These are phyloP conservation scores for Rhodotorula sp. DNA, from an alignment of 1,284 basidiomycete genomes.

Conservation along the genomic window DNA sequence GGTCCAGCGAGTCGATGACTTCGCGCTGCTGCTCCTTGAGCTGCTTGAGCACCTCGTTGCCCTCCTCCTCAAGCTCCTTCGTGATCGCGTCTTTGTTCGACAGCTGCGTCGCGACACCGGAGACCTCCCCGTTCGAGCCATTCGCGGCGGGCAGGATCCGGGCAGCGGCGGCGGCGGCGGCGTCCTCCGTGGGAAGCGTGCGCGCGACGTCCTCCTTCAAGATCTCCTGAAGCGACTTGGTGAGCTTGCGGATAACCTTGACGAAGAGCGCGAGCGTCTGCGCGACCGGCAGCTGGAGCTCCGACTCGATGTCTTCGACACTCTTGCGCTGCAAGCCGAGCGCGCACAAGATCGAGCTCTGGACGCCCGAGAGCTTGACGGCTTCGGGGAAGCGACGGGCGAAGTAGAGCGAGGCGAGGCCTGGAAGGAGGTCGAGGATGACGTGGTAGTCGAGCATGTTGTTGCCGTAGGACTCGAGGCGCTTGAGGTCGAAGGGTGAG, in stretches of 20 bases:
- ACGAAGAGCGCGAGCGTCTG: constrained; percentile 88
- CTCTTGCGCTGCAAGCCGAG: constrained; percentile 88
- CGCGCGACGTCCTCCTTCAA: constrained; percentile 69
- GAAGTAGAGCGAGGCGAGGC: constrained; percentile 78
- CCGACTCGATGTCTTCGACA: constrained; percentile 83
- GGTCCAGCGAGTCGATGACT: constrained; percentile 78
- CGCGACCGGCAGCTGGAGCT: constrained; percentile 77
- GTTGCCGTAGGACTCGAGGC: constrained; percentile 91
- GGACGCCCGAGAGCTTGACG: constrained; percentile 72
- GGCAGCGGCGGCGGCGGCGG: constrained; percentile 11
- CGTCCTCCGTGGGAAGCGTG: constrained; percentile 39
- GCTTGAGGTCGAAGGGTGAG: constrained; percentile 92
- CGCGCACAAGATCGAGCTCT: constrained; percentile 76
- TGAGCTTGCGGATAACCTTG: constrained; percentile 84
- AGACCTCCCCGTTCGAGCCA: not conserved
- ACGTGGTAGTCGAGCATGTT: constrained; percentile 90
- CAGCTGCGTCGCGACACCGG: constrained; percentile 10
- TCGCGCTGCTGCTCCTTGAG: constrained; percentile 61
- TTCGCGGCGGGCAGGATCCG: constrained; percentile 4
- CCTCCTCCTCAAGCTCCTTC: constrained; percentile 66
- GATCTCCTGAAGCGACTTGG: constrained; percentile 72
- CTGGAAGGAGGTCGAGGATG: constrained; percentile 85
- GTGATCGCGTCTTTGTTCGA: constrained; percentile 50
- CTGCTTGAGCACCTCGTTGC: constrained; percentile 53
- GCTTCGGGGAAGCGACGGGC: constrained; percentile 64